Evolutionary conservation across 2,329 filamentous ascomycete species (phyloP).

Genomic region (Clarireedia homoeocarpa): DNA sequence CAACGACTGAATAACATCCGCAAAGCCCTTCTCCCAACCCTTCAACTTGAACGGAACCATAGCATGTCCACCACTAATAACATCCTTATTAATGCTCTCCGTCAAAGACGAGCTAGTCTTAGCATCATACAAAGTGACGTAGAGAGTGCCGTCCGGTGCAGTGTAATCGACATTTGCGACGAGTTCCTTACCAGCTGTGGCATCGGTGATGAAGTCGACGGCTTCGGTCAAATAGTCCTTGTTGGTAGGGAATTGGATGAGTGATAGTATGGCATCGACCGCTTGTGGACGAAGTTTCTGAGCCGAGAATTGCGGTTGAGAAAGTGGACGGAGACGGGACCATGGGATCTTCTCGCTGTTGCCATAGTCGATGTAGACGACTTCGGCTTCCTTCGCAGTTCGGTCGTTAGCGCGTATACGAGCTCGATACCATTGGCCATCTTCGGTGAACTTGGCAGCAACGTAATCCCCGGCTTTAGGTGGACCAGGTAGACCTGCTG

Average conservation of each 20-base stretch:
- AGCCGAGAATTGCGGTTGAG: slow-evolving; percentile 67
- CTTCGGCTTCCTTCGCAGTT: slow-evolving; percentile 77
- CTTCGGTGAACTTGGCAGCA: slow-evolving; percentile 80
- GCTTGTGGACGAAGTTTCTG: slow-evolving; percentile 85
- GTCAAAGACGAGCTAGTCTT: slow-evolving; percentile 54
- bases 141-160: slow-evolving; percentile 73
- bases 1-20: slow-evolving; percentile 63
- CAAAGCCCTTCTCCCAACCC: slow-evolving; percentile 76
- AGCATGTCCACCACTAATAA: slow-evolving; percentile 74
- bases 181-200: slow-evolving; percentile 67
- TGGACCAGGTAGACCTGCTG: slow-evolving; percentile 59
- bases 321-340: slow-evolving; percentile 73
- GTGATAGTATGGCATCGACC: slow-evolving; percentile 75
- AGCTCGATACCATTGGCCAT: slow-evolving; percentile 91
- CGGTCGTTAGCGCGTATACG: slow-evolving; percentile 89
- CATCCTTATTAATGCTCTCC: slow-evolving; percentile 83
- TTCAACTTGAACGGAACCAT: slow-evolving; percentile 91
- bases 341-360: slow-evolving; percentile 87
- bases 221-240: slow-evolving; percentile 79
- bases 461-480: slow-evolving; percentile 91
- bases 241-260: slow-evolving; percentile 78
- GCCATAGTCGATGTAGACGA: slow-evolving; percentile 93
- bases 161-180: slow-evolving; percentile 88
- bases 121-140: slow-evolving; percentile 83
- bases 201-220: slow-evolving; percentile 64